phyloP scores from a whole-genome alignment of 768 basidiomycete genomes.

The Xerocomus spinulosus region DNA sequence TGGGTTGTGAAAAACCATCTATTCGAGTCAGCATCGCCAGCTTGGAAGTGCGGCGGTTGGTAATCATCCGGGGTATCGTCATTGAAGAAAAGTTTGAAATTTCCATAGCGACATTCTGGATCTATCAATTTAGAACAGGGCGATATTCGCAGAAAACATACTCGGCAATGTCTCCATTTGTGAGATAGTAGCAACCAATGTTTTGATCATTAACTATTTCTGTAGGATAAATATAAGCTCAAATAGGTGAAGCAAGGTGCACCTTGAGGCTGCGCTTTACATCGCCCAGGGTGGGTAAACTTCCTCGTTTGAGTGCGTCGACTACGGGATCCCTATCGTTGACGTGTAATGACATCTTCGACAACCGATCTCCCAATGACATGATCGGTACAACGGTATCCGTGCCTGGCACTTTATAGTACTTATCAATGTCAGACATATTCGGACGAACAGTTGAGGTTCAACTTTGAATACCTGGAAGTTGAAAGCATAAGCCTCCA shows the following conservation, averaged over 20 bases:
- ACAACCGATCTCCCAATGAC: slow-evolving; percentile 60
- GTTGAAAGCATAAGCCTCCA: slow-evolving; percentile 87
- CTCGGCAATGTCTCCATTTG: slow-evolving; percentile 79
- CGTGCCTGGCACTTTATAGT: slow-evolving; percentile 61
- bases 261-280: slow-evolving; percentile 83
- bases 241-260: background rate
- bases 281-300: slow-evolving; percentile 68
- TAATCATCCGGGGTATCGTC: slow-evolving; percentile 77
- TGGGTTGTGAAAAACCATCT: slow-evolving; percentile 84
- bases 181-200: slow-evolving; percentile 70
- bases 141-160: slow-evolving; percentile 31
- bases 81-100: slow-evolving; percentile 83
- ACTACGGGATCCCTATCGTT: slow-evolving; percentile 51
- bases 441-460: background rate
- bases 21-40: slow-evolving; percentile 67
- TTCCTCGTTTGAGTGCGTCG: slow-evolving; percentile 55
- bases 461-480: slow-evolving; percentile 50
- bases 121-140: background rate
- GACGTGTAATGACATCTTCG: slow-evolving; percentile 44
- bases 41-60: slow-evolving; percentile 75
- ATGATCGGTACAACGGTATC: slow-evolving; percentile 61
- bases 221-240: background rate
- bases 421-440: slow-evolving; percentile 40
- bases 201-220: slow-evolving; percentile 65
- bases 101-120: slow-evolving; percentile 76